A percentile compares a stretch with the other conserved stretches of the same genome.
phyloP scores from a whole-genome alignment of 441 rosid species.

The Rhodomyrtus psidioides region DNA sequence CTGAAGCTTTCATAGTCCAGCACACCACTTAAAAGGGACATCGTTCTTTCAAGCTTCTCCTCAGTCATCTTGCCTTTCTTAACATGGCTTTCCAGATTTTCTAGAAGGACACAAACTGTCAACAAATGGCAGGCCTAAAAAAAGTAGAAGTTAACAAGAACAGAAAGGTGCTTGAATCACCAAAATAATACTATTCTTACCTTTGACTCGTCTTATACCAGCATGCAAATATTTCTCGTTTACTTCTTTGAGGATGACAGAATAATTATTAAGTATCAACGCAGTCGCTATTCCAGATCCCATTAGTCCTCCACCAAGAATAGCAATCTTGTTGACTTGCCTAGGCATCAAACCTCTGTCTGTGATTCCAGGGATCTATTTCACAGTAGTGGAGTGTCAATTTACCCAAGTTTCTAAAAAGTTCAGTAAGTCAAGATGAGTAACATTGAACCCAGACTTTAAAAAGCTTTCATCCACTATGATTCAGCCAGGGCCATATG shows the following conservation, averaged over 20 bases:
- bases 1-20: background rate
- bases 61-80: background rate
- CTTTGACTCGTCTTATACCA: slow-evolving; percentile 14
- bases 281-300: slow-evolving; percentile 24
- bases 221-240: slow-evolving; percentile 15
- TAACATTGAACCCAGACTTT: background rate
- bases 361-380: slow-evolving; percentile 20
- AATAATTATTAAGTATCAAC: slow-evolving; percentile 12
- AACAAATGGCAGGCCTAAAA: background rate
- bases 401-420: background rate
- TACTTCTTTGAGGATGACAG: slow-evolving; percentile 21
- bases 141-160: background rate
- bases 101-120: background rate
- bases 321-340: slow-evolving; percentile 18
- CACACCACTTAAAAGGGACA: background rate
- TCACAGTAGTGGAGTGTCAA: background rate
- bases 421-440: background rate
- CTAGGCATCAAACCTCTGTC: slow-evolving; percentile 16
- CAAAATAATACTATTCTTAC: background rate
- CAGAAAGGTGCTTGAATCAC: background rate
- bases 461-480: background rate
- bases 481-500: background rate
- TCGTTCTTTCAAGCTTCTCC: background rate
- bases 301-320: slow-evolving; percentile 24
- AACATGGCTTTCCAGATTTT: background rate